phyloP scores from a whole-genome alignment of 2,329 filamentous ascomycete genomes.

The Monilinia polystroma region DNA sequence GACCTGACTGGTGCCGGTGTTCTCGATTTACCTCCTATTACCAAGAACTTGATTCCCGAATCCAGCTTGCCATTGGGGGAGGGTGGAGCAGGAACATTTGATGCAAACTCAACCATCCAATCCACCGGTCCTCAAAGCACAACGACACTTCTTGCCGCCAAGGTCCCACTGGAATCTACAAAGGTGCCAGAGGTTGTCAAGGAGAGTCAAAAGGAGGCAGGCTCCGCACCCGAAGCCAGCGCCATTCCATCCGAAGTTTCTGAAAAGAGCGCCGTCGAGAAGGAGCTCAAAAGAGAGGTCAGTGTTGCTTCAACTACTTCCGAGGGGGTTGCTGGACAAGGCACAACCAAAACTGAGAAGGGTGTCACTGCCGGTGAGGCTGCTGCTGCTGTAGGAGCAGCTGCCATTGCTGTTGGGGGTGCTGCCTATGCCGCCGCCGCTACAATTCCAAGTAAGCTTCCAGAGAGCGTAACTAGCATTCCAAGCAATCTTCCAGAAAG shows the following conservation, averaged over 20 bases:
- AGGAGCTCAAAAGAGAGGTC: conserved; percentile 68
- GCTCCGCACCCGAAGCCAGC: conserved; percentile 65
- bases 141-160: conserved; percentile 45
- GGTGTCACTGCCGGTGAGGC: conserved; percentile 46
- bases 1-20: conserved; percentile 41
- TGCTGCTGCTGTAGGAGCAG: conserved; percentile 47
- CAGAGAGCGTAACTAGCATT: conserved; percentile 48
- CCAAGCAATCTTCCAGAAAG: conserved; percentile 53
- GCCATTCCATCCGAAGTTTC: conserved; percentile 62
- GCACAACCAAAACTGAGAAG: conserved; percentile 54
- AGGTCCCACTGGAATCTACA: conserved; percentile 44
- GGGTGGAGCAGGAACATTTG: conserved; percentile 49
- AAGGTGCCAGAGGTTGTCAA: conserved; percentile 64
- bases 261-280: conserved; percentile 70
- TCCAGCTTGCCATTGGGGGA: conserved; percentile 69
- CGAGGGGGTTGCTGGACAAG: conserved; percentile 53
- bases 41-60: conserved; percentile 72
- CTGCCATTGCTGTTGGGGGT: conserved; percentile 45
- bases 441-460: conserved; percentile 51
- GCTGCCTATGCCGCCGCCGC: conserved; percentile 46
- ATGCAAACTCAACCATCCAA: conserved; percentile 51
- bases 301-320: conserved; percentile 58
- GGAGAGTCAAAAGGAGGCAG: conserved; percentile 68
- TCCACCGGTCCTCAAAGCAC: conserved; percentile 50
- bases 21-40: conserved; percentile 54